Evolutionary conservation across 2,329 filamentous ascomycete species (phyloP).

Genomic region (Cladophialophora immunda): DNA sequence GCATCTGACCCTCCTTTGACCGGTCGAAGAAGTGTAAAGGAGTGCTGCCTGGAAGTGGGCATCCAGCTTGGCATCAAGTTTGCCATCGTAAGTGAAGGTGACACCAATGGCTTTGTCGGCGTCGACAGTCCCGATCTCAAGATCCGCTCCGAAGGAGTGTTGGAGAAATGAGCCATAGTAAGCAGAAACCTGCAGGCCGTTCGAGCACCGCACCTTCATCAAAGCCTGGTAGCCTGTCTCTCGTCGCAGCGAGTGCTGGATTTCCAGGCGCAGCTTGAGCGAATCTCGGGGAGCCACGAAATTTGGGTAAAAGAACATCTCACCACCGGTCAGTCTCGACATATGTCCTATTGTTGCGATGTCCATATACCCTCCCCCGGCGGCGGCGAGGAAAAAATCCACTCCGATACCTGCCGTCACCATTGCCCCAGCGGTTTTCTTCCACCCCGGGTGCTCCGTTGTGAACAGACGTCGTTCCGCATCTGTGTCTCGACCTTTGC

Average conservation of each 20-base stretch:
- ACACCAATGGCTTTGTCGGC: slow-evolving; percentile 93
- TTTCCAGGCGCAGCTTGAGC: slow-evolving; percentile 82
- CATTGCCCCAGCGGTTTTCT: slow-evolving; percentile 86
- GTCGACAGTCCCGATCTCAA: slow-evolving; percentile 92
- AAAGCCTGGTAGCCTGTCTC: slow-evolving; percentile 95
- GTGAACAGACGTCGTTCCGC: slow-evolving; percentile 90
- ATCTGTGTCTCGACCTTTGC: slow-evolving; percentile 84
- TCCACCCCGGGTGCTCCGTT: slow-evolving; percentile 88
- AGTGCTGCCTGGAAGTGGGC: slow-evolving; percentile 97
- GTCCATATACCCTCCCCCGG: slow-evolving; percentile 89
- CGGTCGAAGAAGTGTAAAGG: slow-evolving; percentile 89
- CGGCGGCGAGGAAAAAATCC: slow-evolving; percentile 94
- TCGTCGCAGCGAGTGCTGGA: slow-evolving; percentile 83
- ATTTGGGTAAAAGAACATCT: slow-evolving; percentile 96
- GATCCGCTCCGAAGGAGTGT: slow-evolving; percentile 91
- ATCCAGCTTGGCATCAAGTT: slow-evolving; percentile 94
- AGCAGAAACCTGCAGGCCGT: slow-evolving; percentile 88
- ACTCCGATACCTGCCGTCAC: slow-evolving; percentile 84
- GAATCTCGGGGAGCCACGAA: slow-evolving; percentile 88
- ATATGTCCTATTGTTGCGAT: slow-evolving; percentile 92
- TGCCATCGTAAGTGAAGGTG: slow-evolving; percentile 93
- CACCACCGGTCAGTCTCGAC: slow-evolving; percentile 87
- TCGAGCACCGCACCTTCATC: slow-evolving; percentile 98
- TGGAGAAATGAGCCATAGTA: slow-evolving; percentile 98
- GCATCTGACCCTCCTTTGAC: slow-evolving; percentile 89